phyloP scores from a whole-genome alignment of 345 rosid genomes.

The Euclidium syriacum region DNA sequence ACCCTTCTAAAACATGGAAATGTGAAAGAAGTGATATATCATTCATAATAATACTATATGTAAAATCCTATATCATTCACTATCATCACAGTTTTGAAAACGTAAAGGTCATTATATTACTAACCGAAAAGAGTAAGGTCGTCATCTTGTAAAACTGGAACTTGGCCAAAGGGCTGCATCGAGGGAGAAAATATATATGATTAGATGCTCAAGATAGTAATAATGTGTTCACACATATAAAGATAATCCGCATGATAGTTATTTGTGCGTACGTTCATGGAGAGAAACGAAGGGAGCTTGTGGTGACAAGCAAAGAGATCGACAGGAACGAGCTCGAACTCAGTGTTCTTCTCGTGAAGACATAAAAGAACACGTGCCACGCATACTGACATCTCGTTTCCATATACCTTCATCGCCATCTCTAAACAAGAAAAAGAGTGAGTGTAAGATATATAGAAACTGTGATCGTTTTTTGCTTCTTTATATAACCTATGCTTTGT shows the following conservation, averaged over 20 bases:
- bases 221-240: not conserved
- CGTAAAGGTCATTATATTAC: no score
- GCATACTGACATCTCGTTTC: slow-evolving; percentile 65
- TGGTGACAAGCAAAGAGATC: slow-evolving; percentile 64
- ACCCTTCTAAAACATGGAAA: no score
- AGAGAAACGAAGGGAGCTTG: slow-evolving; percentile 52
- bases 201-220: not conserved
- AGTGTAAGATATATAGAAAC: not conserved
- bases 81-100: no score
- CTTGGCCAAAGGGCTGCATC: slow-evolving; percentile 76
- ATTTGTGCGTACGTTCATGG: slow-evolving; percentile 44
- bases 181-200: not conserved
- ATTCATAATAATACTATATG: no score
- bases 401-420: slow-evolving; percentile 64
- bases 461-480: not conserved
- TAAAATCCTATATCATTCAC: no score
- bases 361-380: slow-evolving; percentile 57
- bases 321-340: slow-evolving; percentile 65
- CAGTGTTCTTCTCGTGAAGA: slow-evolving; percentile 63
- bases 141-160: slow-evolving; percentile 81
- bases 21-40: no score
- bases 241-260: not conserved
- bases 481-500: not conserved
- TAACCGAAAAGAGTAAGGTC: slow-evolving; percentile 73
- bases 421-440: no score